A percentile compares a stretch with the other conserved stretches of the same genome.
These are phyloP conservation scores for Bothriochloa decipiens DNA, from an alignment of 176 grass and related monocot genomes.

Conservation along the genomic window DNA sequence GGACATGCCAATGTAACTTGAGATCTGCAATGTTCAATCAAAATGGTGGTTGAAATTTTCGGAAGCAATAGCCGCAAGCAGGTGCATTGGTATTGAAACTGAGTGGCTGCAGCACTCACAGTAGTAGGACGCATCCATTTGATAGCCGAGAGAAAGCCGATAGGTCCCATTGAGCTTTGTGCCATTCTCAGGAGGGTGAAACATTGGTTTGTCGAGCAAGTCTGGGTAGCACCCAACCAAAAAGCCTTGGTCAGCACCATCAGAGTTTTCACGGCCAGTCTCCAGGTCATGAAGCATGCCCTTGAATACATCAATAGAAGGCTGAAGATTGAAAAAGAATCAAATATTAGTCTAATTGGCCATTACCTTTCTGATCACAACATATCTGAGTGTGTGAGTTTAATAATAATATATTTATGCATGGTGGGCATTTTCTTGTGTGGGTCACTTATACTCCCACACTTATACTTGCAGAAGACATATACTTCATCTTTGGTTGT, in stretches of 20 bases:
- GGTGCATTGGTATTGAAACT: neutral
- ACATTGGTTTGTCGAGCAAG: conserved; percentile 85
- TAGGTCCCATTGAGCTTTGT: conserved; percentile 89
- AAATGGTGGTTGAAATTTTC: conserved; percentile 26
- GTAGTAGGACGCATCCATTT: conserved; percentile 99
- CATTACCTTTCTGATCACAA: conserved; percentile 3
- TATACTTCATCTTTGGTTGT: neutral
- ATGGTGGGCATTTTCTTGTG: neutral
- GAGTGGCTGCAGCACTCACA: conserved; percentile 53
- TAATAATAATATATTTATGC: neutral
- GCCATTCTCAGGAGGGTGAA: conserved; percentile 80
- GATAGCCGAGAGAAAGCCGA: conserved; percentile 92
- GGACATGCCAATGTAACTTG: conserved; percentile 87
- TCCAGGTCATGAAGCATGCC: conserved; percentile 88
- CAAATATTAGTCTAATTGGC: neutral
- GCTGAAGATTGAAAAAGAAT: conserved; percentile 54
- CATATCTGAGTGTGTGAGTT: conserved; percentile 17
- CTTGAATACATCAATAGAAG: conserved; percentile 91
- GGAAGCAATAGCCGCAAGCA: conserved; percentile 9
- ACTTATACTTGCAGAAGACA: neutral
- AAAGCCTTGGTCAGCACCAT: conserved; percentile 96
- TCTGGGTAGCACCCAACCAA: conserved; percentile 86
- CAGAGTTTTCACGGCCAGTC: conserved; percentile 67
- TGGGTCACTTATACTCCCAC: neutral
- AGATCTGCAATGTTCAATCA: conserved; percentile 65